Percentiles rank a stretch among this genome's conserved stretches.
Conservation (phyloP, 176 grass and related monocot genomes). For the Saccharum officinarum region DNA sequence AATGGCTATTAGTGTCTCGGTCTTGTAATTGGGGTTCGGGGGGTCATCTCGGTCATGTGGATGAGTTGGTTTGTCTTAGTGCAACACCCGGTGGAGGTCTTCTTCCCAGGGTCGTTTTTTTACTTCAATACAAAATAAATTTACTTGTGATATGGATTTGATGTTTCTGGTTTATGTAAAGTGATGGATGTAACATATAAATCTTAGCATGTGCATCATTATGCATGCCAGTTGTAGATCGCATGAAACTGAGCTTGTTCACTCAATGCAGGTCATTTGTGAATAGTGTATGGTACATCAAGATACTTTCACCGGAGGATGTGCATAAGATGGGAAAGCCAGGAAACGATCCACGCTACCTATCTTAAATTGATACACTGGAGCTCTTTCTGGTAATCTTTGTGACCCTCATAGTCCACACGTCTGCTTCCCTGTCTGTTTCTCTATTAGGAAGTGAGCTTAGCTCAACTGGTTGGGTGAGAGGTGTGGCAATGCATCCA, state of each 20-base stretch:
- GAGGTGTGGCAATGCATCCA: no score
- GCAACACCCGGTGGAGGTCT: no score
- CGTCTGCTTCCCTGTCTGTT: not conserved
- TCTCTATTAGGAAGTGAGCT: no score
- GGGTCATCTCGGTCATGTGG: no score
- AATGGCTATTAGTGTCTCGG: no score
- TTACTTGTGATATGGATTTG: constrained; percentile 4
- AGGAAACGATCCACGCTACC: constrained; percentile 78
- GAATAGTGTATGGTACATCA: constrained; percentile 99
- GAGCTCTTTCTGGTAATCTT: constrained; percentile 49
- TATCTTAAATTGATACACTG: constrained; percentile 38
- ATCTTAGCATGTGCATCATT: not conserved
- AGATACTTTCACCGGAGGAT: constrained; percentile 98
- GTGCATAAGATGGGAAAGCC: constrained; percentile 96
- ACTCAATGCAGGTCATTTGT: constrained; percentile 82
- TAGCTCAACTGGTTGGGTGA: no score
- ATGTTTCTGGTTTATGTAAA: not conserved
- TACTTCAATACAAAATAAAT: not conserved
- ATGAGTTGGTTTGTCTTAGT: no score
- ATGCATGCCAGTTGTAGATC: not conserved
- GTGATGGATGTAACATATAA: not conserved
- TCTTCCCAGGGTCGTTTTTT: no score
- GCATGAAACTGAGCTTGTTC: constrained; percentile 11
- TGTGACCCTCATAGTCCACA: not conserved
- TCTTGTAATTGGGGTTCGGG: no score